phyloP scores from a whole-genome alignment of 495 filamentous ascomycete genomes.

The Talaromyces thailandensis region DNA sequence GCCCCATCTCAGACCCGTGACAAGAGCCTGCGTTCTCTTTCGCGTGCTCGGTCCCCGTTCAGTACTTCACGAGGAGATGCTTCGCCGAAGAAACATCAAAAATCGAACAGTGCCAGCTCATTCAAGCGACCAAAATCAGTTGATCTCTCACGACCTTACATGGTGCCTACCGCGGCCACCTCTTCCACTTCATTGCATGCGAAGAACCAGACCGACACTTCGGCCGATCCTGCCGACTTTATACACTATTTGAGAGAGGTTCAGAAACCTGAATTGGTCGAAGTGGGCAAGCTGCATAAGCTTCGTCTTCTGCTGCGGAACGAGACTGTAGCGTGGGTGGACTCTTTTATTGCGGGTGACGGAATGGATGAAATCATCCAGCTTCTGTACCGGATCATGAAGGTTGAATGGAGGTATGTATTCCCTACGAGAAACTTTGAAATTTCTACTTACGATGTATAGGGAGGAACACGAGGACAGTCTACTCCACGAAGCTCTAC shows the following conservation, averaged over 20 bases:
- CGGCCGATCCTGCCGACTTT: slow-evolving; percentile 64
- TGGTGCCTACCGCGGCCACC: slow-evolving; percentile 31
- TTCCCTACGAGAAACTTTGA: slow-evolving; percentile 1
- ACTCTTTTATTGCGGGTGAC: slow-evolving; percentile 77
- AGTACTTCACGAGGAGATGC: slow-evolving; percentile 55
- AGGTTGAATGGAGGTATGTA: slow-evolving; percentile 88
- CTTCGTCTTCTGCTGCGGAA: slow-evolving; percentile 83
- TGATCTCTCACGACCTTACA: slow-evolving; percentile 37
- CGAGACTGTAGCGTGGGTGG: slow-evolving; percentile 91
- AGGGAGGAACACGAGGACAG: slow-evolving; percentile 96
- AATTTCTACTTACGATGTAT: slow-evolving; percentile 11
- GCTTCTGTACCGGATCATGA: slow-evolving; percentile 81
- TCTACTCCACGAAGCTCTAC: slow-evolving; percentile 81
- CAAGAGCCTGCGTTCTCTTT: slow-evolving; percentile 50
- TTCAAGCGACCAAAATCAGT: slow-evolving; percentile 33
- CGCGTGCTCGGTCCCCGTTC: slow-evolving; percentile 63
- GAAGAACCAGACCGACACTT: slow-evolving; percentile 33
- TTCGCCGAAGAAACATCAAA: slow-evolving; percentile 50
- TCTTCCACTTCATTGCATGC: slow-evolving; percentile 35
- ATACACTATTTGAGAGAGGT: slow-evolving; percentile 70
- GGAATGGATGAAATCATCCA: slow-evolving; percentile 89
- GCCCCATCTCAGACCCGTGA: slow-evolving; percentile 15
- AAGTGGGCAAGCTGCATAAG: slow-evolving; percentile 92
- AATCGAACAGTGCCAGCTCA: slow-evolving; percentile 33
- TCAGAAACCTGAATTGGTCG: slow-evolving; percentile 68